Evolutionary conservation across 2,329 filamentous ascomycete species (phyloP), one percentile per base, ranked within the genome.

Genomic region (Monilinia polystroma): DNA sequence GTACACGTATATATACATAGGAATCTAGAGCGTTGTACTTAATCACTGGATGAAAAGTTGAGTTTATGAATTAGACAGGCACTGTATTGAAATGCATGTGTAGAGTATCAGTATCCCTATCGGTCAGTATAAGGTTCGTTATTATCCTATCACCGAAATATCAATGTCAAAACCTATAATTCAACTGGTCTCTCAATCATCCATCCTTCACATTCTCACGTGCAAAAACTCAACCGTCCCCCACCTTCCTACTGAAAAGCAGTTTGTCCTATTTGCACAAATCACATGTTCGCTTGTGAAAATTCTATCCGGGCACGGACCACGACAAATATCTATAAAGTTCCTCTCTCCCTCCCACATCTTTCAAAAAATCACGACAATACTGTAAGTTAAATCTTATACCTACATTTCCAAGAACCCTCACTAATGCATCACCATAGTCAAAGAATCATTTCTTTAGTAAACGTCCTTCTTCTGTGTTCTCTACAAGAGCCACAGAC

Each of bases 401-500:
- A 41, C 52, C 52, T 29, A 49, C 43, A 38, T 57, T 64, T 52
- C 16, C 12, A 14, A 16, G 16, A 3, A 0, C 6, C 12, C 2
- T n/a, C 56, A 26, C 56, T 1, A 3, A 3, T 18, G 20, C 3
- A 14, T 18, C 32, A 1, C 4, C 23, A 60, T 10, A 66, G 64
- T 66, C 64, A 66, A 51, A 66, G 65, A 66, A 66, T 66, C 65
- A 66, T 91, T 96, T 96, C 90, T 96, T 93, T 93, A 97, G 92
- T 93, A 89, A 85, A 91, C 88, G 88, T 93, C 90, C 85, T 66
- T 84, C 85, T 88, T 92, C 91, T 95, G 90, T 92, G 88, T 90
- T 94, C 87, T 87, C 87, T 85, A 93, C 86, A 90, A 84, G 85
- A 96, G 93, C 91, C 87, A 92, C 90, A 94, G 90, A 92, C 86